These are phyloP conservation scores for Lodderomyces metapsilosis DNA, from an alignment of 1,139 yeast species.

Conservation along the genomic window DNA sequence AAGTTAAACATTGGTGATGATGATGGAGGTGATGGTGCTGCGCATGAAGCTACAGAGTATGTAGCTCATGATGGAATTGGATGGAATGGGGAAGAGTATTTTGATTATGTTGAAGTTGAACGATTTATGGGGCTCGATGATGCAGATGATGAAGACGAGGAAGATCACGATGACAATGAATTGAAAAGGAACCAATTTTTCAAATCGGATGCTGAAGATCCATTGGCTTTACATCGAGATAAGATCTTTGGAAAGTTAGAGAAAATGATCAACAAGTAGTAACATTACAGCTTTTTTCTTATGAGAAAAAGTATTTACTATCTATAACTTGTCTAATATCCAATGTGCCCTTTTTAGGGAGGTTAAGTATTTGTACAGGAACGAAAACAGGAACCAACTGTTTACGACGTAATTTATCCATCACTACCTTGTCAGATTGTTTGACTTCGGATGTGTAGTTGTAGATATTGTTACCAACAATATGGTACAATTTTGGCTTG, in stretches of 20 bases:
- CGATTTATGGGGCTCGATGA: conserved; percentile 18
- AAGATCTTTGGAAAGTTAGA: conserved; percentile 57
- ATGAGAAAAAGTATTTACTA: conserved; percentile 42
- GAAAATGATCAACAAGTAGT: conserved; percentile 35
- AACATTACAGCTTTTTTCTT: conserved; percentile 6
- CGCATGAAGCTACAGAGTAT: conserved; percentile 22
- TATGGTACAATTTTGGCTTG: conserved; percentile 23
- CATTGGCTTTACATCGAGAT: conserved; percentile 62
- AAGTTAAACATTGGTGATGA: conserved; percentile 17
- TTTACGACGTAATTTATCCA: background rate
- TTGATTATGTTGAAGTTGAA: conserved; percentile 16
- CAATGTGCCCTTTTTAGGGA: conserved; percentile 34
- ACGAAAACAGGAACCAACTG: conserved; percentile 20
- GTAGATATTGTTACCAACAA: conserved; percentile 11
- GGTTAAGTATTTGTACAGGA: conserved; percentile 25
- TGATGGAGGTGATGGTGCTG: conserved; percentile 20
- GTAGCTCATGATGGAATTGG: conserved; percentile 37
- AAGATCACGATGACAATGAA: conserved; percentile 18
- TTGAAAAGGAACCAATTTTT: conserved; percentile 49
- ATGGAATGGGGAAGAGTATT: conserved; percentile 16
- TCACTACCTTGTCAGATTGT: background rate
- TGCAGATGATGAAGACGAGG: conserved; percentile 14
- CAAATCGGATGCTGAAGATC: conserved; percentile 54
- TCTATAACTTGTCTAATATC: conserved; percentile 32
- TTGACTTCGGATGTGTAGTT: background rate